Percentiles rank a stretch among this genome's conserved stretches.
phyloP scores from a whole-genome alignment of 2,329 filamentous ascomycete genomes.

The Karstenula rhodostoma region DNA sequence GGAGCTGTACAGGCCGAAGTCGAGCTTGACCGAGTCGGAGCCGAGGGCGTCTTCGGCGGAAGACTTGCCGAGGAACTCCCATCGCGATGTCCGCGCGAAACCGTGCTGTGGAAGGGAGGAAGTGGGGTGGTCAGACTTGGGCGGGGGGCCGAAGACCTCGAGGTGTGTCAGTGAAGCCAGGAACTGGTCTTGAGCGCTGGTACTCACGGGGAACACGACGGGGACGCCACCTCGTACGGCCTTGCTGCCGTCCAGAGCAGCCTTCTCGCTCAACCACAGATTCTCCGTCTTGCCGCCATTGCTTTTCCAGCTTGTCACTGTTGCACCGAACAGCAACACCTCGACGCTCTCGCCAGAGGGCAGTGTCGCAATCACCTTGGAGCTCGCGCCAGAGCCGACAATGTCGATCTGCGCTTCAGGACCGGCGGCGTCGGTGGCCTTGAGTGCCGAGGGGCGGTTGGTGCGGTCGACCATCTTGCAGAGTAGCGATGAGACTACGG shows the following conservation, averaged over 20 bases:
- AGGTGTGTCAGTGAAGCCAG: conserved; percentile 18
- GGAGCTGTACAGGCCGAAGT: conserved; percentile 85
- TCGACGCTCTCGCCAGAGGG: conserved; percentile 87
- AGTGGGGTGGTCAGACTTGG: conserved; percentile 78
- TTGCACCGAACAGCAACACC: conserved; percentile 89
- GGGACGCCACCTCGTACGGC: conserved; percentile 91
- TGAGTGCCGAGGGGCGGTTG: conserved; percentile 79
- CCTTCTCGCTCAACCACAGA: conserved; percentile 82
- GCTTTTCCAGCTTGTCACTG: conserved; percentile 92
- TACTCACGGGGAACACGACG: conserved; percentile 85
- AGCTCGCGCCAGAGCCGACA: conserved; percentile 74
- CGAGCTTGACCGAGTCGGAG: conserved; percentile 78
- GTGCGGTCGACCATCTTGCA: conserved; percentile 77
- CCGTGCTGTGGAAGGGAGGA: conserved; percentile 88
- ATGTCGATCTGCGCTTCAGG: conserved; percentile 76
- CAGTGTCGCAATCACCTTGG: conserved; percentile 78
- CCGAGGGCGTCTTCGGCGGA: conserved; percentile 66
- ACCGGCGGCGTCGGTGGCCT: conserved; percentile 67
- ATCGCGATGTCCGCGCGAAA: conserved; percentile 86
- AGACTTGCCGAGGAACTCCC: conserved; percentile 94
- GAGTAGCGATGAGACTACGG: background rate
- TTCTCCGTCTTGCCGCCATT: conserved; percentile 76
- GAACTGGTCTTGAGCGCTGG: background rate
- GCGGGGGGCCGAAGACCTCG: conserved; percentile 81
- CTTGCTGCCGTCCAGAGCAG: conserved; percentile 85